A percentile compares a stretch with the other conserved stretches of the same genome.
Conservation (phyloP, 1,284 basidiomycete species). For the Jaminaea rosea region DNA sequence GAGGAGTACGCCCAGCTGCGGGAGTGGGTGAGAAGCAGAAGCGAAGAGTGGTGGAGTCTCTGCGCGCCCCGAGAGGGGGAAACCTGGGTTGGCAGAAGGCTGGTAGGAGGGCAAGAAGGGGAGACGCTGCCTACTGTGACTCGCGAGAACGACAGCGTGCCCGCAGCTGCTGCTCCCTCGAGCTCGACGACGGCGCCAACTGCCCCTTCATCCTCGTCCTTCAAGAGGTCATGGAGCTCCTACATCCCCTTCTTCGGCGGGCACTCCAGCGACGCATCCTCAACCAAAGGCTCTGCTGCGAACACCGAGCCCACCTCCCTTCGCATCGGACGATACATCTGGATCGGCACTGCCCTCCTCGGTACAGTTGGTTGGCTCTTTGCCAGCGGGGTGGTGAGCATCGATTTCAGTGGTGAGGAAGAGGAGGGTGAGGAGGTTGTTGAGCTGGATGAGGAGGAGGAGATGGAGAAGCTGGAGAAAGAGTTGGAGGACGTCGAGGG, state of each 20-base stretch:
- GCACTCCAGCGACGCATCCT: background rate
- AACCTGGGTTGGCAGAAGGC: too few relatives aligned
- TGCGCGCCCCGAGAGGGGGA: too few relatives aligned
- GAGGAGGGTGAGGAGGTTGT: conserved; percentile 2
- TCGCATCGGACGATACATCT: conserved; percentile 20
- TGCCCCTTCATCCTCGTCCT: too few relatives aligned
- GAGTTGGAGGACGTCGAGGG: conserved; percentile 7
- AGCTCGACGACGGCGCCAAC: too few relatives aligned
- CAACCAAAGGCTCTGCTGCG: background rate
- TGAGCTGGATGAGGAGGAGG: conserved; percentile 1
- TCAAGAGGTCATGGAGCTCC: too few relatives aligned
- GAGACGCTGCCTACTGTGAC: too few relatives aligned
- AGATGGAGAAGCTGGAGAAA: conserved; percentile 1
- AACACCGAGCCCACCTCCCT: background rate
- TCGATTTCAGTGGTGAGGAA: conserved; percentile 14
- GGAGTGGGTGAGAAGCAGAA: too few relatives aligned
- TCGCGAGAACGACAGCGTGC: too few relatives aligned
- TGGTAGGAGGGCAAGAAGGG: too few relatives aligned
- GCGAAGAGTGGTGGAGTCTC: too few relatives aligned
- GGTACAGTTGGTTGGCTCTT: conserved; percentile 29
- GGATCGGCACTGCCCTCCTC: conserved; percentile 27
- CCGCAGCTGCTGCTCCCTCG: too few relatives aligned
- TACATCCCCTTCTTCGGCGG: background rate
- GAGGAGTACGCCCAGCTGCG: too few relatives aligned
- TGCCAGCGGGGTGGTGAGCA: conserved; percentile 33